Percentiles rank a stretch among this genome's conserved stretches.
Evolutionary conservation across 2,329 filamentous ascomycete species (phyloP).

Genomic region (Cordyceps fumosorosea): DNA sequence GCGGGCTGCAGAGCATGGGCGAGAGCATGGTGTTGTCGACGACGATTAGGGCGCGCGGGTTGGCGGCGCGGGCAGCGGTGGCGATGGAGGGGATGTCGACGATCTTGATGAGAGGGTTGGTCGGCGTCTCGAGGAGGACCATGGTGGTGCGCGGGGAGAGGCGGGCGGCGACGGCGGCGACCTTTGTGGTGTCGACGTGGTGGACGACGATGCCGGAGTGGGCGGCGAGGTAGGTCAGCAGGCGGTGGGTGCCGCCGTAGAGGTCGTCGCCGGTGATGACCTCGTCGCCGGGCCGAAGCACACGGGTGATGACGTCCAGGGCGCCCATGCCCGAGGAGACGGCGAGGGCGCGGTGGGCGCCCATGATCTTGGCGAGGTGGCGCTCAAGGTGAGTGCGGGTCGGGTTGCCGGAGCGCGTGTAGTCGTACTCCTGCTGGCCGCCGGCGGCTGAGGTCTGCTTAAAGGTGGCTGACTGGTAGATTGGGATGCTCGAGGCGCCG

Average conservation of each 20-base stretch:
- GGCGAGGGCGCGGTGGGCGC: constrained; percentile 80
- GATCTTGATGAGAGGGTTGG: constrained; percentile 97
- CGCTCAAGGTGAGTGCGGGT: constrained; percentile 93
- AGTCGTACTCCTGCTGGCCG: constrained; percentile 87
- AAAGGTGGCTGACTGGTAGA: constrained; percentile 98
- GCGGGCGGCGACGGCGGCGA: constrained; percentile 61
- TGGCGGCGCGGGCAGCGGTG: constrained; percentile 66
- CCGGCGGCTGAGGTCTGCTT: constrained; percentile 80
- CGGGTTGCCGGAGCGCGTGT: constrained; percentile 95
- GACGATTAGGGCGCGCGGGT: constrained; percentile 72
- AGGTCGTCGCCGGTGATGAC: constrained; percentile 96
- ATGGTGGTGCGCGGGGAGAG: constrained; percentile 81
- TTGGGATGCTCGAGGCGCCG: constrained; percentile 90
- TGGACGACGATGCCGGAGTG: constrained; percentile 90
- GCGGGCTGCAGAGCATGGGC: constrained; percentile 85
- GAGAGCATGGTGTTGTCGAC: constrained; percentile 99
- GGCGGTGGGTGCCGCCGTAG: constrained; percentile 89
- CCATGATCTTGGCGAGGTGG: constrained; percentile 98
- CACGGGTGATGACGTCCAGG: constrained; percentile 87
- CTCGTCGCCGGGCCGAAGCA: constrained; percentile 88
- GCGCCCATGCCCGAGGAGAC: constrained; percentile 97
- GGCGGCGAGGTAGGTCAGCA: constrained; percentile 84
- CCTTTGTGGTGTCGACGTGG: constrained; percentile 87
- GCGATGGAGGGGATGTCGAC: constrained; percentile 84
- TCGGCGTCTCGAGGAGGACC: constrained; percentile 93